Base-by-base conservation (phyloP, 371 early-diverging fungal genomes). In the Syncephalastrum sp. region DNA sequence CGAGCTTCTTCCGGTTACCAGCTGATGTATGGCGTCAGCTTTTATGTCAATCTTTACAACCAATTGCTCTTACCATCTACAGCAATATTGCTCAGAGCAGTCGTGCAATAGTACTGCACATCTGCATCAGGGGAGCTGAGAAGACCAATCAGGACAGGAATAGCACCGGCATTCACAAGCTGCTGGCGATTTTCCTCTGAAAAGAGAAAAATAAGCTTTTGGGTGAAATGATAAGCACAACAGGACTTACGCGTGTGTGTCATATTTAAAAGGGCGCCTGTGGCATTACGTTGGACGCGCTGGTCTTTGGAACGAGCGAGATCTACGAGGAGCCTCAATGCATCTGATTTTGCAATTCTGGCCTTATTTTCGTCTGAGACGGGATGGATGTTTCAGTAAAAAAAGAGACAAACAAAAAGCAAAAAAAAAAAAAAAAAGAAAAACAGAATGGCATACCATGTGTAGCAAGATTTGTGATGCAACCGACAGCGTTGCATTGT, bases 401-500 rank as follows among this genome's bases (percentile, higher is more conserved):
- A 33, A 33, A 8, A 33, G 29, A 15, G 10, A 46, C 50, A 47
- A 17, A 47, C 15, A 43, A n/a, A 54, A 29, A 47, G 42, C n/a
- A 8, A 44, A 27, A 51, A n/a, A 46, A 5, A 24, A 59, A 13
- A 24, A 13, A 38, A 14, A 59, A 53, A 16, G 6, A 56, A 27
- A 49, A 3, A 41, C 33, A 3, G 7, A 45, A 6, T 12, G 38
- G 12, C 64, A 58, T 81, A 88, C 90, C 89, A 71, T 87, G 86
- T 10, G 94, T 93, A 4, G 94, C 94, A 54, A 96, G 81, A 61
- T 96, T 96, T 1, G 96, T 96, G 57, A 96, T 93, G 79, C 95
- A 95, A 5, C 96, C 96, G 21, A 94, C 95, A n/a, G 95, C 93
- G 71, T 96, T 96, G 65, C 93, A 92, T 68, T 94, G 93, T 7